Evolutionary conservation across 1,139 yeast species (phyloP).

Genomic region (Meyerozyma sp.): DNA sequence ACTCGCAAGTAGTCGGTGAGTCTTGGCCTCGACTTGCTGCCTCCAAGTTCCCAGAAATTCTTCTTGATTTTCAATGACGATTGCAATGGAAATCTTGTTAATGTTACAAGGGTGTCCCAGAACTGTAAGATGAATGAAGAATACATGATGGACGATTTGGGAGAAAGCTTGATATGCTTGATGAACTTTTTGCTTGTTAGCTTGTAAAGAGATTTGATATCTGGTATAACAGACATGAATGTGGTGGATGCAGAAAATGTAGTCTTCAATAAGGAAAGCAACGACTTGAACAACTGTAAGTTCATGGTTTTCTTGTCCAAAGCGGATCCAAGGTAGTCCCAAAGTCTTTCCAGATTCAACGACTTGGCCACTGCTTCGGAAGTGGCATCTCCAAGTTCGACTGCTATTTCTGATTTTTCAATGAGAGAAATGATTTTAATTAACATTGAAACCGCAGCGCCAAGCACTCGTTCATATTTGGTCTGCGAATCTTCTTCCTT

Average conservation of each 20-base stretch:
- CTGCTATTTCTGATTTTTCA: constrained; percentile 5
- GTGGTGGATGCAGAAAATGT: constrained; percentile 11
- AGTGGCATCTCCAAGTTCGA: constrained; percentile 12
- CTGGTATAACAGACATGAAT: constrained; percentile 12
- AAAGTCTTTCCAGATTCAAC: constrained; percentile 34
- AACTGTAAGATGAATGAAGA: constrained; percentile 44
- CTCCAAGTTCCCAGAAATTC: constrained; percentile 51
- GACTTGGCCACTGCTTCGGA: constrained; percentile 21
- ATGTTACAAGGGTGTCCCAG: constrained; percentile 38
- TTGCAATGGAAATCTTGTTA: constrained; percentile 28
- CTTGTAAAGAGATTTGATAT: constrained; percentile 33
- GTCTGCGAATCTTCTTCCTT: constrained; percentile 60
- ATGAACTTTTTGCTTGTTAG: constrained; percentile 44
- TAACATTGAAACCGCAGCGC: constrained; percentile 48
- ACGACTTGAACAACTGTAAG: constrained; percentile 42
- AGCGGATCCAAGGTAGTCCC: constrained; percentile 34
- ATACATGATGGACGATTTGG: constrained; percentile 25
- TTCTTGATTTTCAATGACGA: constrained; percentile 23
- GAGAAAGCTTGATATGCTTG: constrained; percentile 41
- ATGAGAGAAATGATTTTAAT: constrained; percentile 29
- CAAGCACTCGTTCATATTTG: constrained; percentile 60
- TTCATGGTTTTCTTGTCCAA: constrained; percentile 26
- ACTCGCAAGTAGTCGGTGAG: constrained; percentile 41
- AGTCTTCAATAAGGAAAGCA: constrained; percentile 30
- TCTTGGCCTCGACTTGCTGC: constrained; percentile 33